A percentile compares a stretch with the other conserved stretches of the same genome.
These are phyloP conservation scores for Nyctanthes arbortristis DNA, from an alignment of 257 asterid genomes.

Conservation along the genomic window DNA sequence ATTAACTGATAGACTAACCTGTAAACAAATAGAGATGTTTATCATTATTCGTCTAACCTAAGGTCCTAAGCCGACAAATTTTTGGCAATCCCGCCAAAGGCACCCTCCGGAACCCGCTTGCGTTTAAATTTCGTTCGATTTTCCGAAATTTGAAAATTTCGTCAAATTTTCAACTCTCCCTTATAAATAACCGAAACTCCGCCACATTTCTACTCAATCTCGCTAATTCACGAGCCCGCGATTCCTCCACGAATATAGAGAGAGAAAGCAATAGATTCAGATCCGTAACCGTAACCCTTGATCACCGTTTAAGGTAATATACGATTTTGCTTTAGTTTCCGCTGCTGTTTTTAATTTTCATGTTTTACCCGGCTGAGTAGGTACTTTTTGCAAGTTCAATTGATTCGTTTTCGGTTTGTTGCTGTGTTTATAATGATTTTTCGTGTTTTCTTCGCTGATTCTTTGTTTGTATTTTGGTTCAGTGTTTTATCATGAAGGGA, in stretches of 20 bases:
- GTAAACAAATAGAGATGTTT: too few relatives aligned
- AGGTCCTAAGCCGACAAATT: too few relatives aligned
- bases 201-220: background rate
- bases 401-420: too few relatives aligned
- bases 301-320: background rate
- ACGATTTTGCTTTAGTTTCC: background rate
- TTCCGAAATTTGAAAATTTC: background rate
- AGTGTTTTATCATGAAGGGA: slow-evolving; percentile 50
- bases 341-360: background rate
- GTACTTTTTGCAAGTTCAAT: too few relatives aligned
- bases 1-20: too few relatives aligned
- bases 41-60: too few relatives aligned
- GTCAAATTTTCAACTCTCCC: background rate
- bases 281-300: background rate
- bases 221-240: slow-evolving; percentile 5
- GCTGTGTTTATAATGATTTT: background rate
- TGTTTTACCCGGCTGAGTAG: background rate
- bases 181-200: background rate
- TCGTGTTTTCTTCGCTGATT: background rate
- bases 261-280: background rate
- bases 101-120: background rate
- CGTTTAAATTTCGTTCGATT: background rate
- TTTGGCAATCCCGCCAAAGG: slow-evolving; percentile 5
- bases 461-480: slow-evolving; percentile 15
- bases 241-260: slow-evolving; percentile 6